Percentiles rank a stretch among this genome's conserved stretches.
Conservation (phyloP, 371 early-diverging fungal genomes). For the Mucor saturninus region DNA sequence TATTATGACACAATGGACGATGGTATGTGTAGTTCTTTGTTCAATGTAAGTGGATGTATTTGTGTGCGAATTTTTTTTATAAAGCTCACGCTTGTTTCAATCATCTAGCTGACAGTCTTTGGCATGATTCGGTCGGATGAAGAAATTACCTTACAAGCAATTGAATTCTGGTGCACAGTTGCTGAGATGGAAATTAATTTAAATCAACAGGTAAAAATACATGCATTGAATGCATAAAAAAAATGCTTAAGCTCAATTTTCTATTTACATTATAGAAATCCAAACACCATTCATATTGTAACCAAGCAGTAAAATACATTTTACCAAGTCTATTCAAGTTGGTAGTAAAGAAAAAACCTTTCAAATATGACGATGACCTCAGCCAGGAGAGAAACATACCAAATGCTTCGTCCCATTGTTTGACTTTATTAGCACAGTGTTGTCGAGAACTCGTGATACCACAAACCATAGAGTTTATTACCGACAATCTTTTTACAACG, state of each 20-base stretch:
- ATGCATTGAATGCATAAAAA: too few relatives aligned
- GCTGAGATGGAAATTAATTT: conserved; percentile 5
- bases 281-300: neutral
- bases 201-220: neutral
- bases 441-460: neutral
- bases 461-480: neutral
- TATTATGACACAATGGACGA: conserved; percentile 10
- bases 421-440: neutral
- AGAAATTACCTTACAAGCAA: conserved; percentile 1
- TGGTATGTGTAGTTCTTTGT: conserved; percentile 9
- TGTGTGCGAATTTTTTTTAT: too few relatives aligned
- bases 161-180: conserved; percentile 13
- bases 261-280: neutral
- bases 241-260: too few relatives aligned
- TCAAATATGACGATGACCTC: too few relatives aligned
- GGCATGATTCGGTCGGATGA: neutral
- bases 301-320: neutral
- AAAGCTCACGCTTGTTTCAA: neutral
- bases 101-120: conserved; percentile 5
- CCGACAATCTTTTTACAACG: neutral
- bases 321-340: neutral
- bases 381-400: too few relatives aligned
- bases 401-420: too few relatives aligned
- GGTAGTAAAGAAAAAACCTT: too few relatives aligned
- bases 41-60: neutral